phyloP scores from a whole-genome alignment of 306 rosid species.

The Quercus mongolica region DNA sequence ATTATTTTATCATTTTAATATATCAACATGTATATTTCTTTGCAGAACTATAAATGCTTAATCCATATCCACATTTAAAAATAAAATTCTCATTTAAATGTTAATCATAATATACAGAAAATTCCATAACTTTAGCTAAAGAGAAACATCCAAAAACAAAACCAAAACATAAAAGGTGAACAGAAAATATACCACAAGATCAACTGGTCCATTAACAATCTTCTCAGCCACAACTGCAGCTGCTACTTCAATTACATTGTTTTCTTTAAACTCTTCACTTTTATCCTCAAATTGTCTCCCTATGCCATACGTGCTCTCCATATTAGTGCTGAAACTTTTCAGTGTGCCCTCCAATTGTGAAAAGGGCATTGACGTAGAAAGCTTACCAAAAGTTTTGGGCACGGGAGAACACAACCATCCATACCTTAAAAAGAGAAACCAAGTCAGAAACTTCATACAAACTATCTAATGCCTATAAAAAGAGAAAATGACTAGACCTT shows the following conservation, averaged over 20 bases:
- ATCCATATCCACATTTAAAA: slow-evolving; percentile 1
- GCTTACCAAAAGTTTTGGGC: slow-evolving; percentile 19
- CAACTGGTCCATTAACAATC: slow-evolving; percentile 20
- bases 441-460: slow-evolving; percentile 29
- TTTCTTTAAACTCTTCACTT: slow-evolving; percentile 27
- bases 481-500: slow-evolving; percentile 14
- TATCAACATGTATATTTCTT: not conserved
- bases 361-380: slow-evolving; percentile 29
- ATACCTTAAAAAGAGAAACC: slow-evolving; percentile 51
- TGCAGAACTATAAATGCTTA: not conserved
- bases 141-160: not conserved
- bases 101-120: not conserved
- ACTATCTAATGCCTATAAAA: not conserved
- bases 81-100: slow-evolving; percentile 9
- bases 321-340: slow-evolving; percentile 19
- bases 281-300: slow-evolving; percentile 22
- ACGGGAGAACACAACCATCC: slow-evolving; percentile 64
- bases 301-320: slow-evolving; percentile 24
- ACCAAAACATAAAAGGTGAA: slow-evolving; percentile 4
- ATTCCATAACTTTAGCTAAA: not conserved
- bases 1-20: not conserved
- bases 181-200: slow-evolving; percentile 33
- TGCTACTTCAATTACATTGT: slow-evolving; percentile 29
- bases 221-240: slow-evolving; percentile 33
- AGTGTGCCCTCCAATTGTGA: slow-evolving; percentile 24